Base-by-base conservation (phyloP, 2,329 filamentous ascomycete species). In the Pseudomassariella vexata region DNA sequence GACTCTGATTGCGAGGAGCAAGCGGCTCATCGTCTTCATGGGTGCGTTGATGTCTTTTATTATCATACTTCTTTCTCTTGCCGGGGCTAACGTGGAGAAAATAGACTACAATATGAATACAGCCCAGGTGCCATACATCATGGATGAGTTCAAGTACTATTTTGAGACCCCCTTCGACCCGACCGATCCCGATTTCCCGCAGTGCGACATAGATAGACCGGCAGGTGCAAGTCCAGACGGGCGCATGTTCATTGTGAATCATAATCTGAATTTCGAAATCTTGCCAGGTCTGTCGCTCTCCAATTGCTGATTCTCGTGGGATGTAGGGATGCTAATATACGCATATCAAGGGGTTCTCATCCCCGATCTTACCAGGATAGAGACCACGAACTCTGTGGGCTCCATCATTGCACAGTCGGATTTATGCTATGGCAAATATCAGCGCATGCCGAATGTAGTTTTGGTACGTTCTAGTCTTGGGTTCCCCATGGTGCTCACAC, bases 91-190 rank as follows among this genome's bases (percentile, higher is more conserved):
- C 12, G 10, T 18, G n/a, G 5, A 0, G n/a, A 20, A 5, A 17
- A n/a, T 10, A 77, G 83, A 88, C 54, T 85, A 73, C 44, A 49
- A 68, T 30, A 53, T 64, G 36, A 63, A 76, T 39, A 62, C 59
- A 2, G 55, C 48, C 19, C 52, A 61, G 30, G 69, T 75, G n/a
- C 63, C 73, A 17, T 84, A 79, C 49, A 74, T 85, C 33, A 63
- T 82, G 34, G 64, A 73, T 49, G 70, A 83, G 50, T 84, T 79
- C 49, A 57, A 61, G 16, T 77, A 76, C 56, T 71, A 82, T 43
- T 88, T 82, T 63, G 85, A 90, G 53, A 90, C 82, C 26, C 66
- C 73, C 1, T 89, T 72, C 57, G 76, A 83, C 41, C 76, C 79
- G 39, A 73, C 68, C 2, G 60, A 72, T 30, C 56, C 68, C 1